Base-by-base conservation (phyloP, 768 basidiomycete species). In the Boletus reticuloceps region DNA sequence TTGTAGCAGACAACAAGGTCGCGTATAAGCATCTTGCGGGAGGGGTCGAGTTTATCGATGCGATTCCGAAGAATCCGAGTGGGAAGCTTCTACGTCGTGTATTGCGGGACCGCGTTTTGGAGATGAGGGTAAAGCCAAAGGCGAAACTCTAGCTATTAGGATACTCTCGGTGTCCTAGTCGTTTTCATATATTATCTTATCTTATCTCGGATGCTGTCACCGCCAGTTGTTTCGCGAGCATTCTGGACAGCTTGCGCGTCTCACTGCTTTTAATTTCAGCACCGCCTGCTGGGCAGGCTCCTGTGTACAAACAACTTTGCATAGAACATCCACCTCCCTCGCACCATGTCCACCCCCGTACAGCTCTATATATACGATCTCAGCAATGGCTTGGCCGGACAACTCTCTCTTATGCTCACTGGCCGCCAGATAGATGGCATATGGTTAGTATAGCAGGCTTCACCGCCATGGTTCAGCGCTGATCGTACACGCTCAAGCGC, bases 401-500 rank as follows among this genome's bases (percentile, higher is more conserved):
- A 84, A 56, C 74, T 97, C 36, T 95, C 93, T 7, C 73, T 79
- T 45, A 88, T 89, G 70, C 77, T 97, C 39, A 89, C 89, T 0
- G 95, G 95, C 6, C 82, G 83, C 50, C 92, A 94, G 70, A 92
- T 97, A 50, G 91, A 97, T 58, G 95, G 95, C 0, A 85, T 98
- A 50, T 98, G 95, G 94, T 91, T 51, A 60, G 80, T 70, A 29
- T 36, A 20, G 36, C 13, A 16, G 13, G 13, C 16, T 1, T 37
- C 13, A 37, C 13, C 36, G 7, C 7, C 27, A 9, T 20, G 31
- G 20, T 37, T 5, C 20, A 17, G 48, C 61, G 44, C 65, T 46
- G 20, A 59, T 61, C 47, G 38, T 46, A 41, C 40, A 43, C 32
- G 38, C 39, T 51, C 40, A 61, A 58, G 51, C 56, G 47, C 60